Evolutionary conservation across 169 alveolate genomes (phyloP).

Genomic region (Plasmodium knowlesi): DNA sequence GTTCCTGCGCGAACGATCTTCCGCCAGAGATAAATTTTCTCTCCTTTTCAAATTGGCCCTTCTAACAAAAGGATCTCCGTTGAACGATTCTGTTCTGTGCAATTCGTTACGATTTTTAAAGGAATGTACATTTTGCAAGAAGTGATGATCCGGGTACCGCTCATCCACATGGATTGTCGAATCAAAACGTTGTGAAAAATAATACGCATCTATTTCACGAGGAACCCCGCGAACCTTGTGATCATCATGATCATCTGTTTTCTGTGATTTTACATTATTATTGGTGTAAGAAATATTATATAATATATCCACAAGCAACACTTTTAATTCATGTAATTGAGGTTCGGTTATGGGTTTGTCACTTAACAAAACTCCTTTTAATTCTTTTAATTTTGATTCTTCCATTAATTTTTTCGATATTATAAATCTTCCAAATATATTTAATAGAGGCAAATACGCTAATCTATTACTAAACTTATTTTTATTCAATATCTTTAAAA

Average conservation of each 20-base stretch:
- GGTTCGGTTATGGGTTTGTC: neutral
- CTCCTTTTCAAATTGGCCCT: neutral
- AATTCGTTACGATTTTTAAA: neutral
- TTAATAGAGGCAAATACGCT: neutral
- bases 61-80: neutral
- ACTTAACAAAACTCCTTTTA: neutral
- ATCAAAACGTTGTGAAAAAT: neutral
- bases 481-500: constrained; percentile 1
- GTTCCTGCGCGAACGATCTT: neutral
- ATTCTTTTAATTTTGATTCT: constrained; percentile 6
- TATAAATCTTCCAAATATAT: neutral
- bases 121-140: neutral
- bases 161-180: neutral
- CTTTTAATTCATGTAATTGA: neutral
- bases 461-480: neutral
- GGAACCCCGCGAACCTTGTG: neutral
- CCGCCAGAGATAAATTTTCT: neutral
- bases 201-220: neutral
- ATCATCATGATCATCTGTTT: no score
- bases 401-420: neutral
- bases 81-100: neutral
- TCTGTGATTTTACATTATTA: neutral
- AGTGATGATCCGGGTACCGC: neutral
- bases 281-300: neutral
- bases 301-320: neutral